Evolutionary conservation across 805 yeast species (phyloP).

Genomic region (Naumovozyma baii): DNA sequence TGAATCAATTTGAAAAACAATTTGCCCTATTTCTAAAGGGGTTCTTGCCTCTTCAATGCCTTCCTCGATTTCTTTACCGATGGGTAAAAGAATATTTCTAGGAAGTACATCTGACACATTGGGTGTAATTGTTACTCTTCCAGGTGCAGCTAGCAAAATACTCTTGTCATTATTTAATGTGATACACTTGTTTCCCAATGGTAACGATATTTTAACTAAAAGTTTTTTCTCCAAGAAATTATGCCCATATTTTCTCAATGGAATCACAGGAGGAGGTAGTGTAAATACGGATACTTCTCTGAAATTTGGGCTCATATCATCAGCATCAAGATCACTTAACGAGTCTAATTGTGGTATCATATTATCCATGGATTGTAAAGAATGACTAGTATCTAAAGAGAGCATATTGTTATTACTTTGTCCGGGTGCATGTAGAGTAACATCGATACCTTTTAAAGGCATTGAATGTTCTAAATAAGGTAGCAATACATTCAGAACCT

Average conservation of each 20-base stretch:
- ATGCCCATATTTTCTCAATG: conserved; percentile 89
- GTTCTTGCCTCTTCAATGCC: conserved; percentile 21
- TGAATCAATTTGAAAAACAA: conserved; percentile 77
- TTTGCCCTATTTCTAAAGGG: conserved; percentile 44
- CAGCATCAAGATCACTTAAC: conserved; percentile 14
- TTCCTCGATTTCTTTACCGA: conserved; percentile 30
- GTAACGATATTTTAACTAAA: conserved; percentile 66
- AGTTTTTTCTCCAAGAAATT: conserved; percentile 87
- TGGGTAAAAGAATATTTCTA: conserved; percentile 71
- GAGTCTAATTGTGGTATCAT: too few relatives aligned
- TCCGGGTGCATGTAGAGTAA: too few relatives aligned
- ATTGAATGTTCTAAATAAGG: conserved; percentile 4
- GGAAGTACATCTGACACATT: conserved; percentile 74
- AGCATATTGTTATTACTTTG: too few relatives aligned
- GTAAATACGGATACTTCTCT: conserved; percentile 79
- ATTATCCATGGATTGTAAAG: too few relatives aligned
- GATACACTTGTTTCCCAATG: conserved; percentile 38
- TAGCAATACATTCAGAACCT: conserved; percentile 62
- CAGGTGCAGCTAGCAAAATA: conserved; percentile 44
- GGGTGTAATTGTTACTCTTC: conserved; percentile 77
- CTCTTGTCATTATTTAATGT: conserved; percentile 37
- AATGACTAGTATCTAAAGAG: too few relatives aligned
- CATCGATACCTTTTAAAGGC: too few relatives aligned
- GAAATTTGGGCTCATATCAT: conserved; percentile 23
- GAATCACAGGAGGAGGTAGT: conserved; percentile 93